Base-by-base conservation (phyloP, 306 rosid species). In the Vigna trinervia region DNA sequence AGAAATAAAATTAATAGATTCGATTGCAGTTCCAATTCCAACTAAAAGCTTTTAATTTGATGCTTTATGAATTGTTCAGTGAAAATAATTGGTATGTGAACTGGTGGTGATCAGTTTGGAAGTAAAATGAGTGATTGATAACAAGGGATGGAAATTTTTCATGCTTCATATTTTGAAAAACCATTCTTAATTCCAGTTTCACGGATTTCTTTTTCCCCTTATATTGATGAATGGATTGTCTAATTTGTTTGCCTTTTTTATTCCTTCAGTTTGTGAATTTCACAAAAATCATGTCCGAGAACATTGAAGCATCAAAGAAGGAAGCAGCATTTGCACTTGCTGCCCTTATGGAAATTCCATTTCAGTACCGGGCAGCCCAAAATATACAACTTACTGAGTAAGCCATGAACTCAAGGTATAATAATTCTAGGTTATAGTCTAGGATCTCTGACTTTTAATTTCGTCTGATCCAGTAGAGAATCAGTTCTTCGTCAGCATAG, bases 321-420 rank as follows among this genome's bases (percentile, higher is more conserved):
- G 98, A 92, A 87, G 71, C 97, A 57, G 90, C 87, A 48, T 95
- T 95, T 83, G 98, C 98, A 75, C 96, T 95, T 57, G 95, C 97
- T 69, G 96, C 97, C 23, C 97, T 95, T 22, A 95, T 95, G 98
- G 98, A 95, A 87, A 92, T 95, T 81, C 98, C 98, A 22, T 58
- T 79, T 53, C 98, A 95, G 78, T 95, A 81, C 86, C 84, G 83
- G 62, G 97, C 91, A 70, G 90, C 93, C 60, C 96, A 84, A 84
- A 85, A 58, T 60, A 81, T 88, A 51, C 77, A 66, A 51, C 53
- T 73, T 69, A 67, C 41, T 54, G 65, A 76, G 97, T 95, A 88
- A 80, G 98, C 50, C 66, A 48, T 36, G 36, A 57, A 22, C 54
- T 68, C 22, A 59, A 59, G 14, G 72, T 78, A 36, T 38, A 26